Evolutionary conservation across 2,329 filamentous ascomycete genomes (phyloP), one percentile per base, ranked within the genome.

Genomic region (Talaromyces atroroseus): DNA sequence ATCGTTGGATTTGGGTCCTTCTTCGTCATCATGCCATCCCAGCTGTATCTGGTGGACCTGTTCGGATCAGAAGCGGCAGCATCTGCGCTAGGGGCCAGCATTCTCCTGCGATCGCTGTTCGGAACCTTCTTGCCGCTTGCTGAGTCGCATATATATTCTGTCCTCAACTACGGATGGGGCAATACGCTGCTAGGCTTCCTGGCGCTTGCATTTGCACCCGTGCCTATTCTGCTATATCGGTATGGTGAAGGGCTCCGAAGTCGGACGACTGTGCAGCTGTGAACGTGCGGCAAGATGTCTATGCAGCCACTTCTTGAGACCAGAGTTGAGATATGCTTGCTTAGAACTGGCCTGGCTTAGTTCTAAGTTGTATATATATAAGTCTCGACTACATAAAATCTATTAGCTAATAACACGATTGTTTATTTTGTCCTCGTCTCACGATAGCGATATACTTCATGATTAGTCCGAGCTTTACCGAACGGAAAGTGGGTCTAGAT

Each of bases 101-200:
- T 74, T 18, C 69, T 80, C 3, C 64, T 79, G 38, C 71, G 78
- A 3, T 78, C 72, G 29, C 63, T 82, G 11, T 78, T 78, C 3
- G 79, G 78, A 1, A 80, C 81, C 24, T 76, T 76, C 7, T 75
- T 82, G 51, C 80, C 80, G 11, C 70, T 83, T 1, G 80, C 81
- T 38, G 79, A 76, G 0, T 75, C 77, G 1, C 60, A 58, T 11
- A 70, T 82, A 70, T 82, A 80, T 60, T 60, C 55, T 0, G 60
- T 53, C 5, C 63, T 78, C 5, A 78, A 75, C 0, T 63, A 74
- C 23, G 75, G 75, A 0, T 81, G 79, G 79, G 79, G 78, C 0
- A 79, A 76, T 55, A 76, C 74, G 2, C 61, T 81, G 50, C 62
- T 82, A 26, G 80, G 78, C 0, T 80, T 81, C 59, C 70, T 82